phyloP scores from a whole-genome alignment of 2,329 filamentous ascomycete genomes.

The Sporothrix humicola region DNA sequence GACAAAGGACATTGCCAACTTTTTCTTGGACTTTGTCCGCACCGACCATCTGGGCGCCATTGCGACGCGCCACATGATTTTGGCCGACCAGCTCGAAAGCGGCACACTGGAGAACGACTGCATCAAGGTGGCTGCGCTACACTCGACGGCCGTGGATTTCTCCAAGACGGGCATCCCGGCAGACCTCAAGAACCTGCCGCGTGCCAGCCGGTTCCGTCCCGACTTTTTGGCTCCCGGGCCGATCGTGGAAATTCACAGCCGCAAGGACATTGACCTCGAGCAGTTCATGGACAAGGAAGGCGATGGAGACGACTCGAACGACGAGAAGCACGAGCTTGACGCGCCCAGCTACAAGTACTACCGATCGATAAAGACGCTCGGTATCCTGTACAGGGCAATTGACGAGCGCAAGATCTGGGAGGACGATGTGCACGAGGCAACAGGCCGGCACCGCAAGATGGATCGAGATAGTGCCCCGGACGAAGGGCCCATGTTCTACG shows the following conservation, averaged over 20 bases:
- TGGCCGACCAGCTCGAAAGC: conserved; percentile 61
- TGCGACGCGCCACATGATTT: conserved; percentile 65
- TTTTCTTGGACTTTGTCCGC: conserved; percentile 80
- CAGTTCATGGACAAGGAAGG: conserved; percentile 43
- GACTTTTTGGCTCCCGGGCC: conserved; percentile 61
- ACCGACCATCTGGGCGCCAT: conserved; percentile 70
- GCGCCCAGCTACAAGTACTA: conserved; percentile 64
- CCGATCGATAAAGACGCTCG: conserved; percentile 69
- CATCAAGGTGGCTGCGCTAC: conserved; percentile 62
- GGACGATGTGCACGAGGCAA: conserved; percentile 49
- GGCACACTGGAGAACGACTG: conserved; percentile 63
- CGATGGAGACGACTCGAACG: conserved; percentile 54
- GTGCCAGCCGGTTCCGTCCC: conserved; percentile 50
- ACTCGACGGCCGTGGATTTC: conserved; percentile 76
- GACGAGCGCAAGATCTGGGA: conserved; percentile 72
- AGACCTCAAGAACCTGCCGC: conserved; percentile 52
- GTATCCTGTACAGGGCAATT: conserved; percentile 72
- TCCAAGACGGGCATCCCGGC: conserved; percentile 74
- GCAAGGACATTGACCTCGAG: conserved; percentile 52
- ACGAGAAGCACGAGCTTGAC: conserved; percentile 52
- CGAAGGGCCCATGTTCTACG: conserved; percentile 50
- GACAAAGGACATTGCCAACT: conserved; percentile 72
- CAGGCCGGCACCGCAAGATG: neutral
- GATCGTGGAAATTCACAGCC: conserved; percentile 52
- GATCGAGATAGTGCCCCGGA: conserved; percentile 42